Conservation (phyloP, 164 flowering plant genomes). For the Stephania yunnanensis region DNA sequence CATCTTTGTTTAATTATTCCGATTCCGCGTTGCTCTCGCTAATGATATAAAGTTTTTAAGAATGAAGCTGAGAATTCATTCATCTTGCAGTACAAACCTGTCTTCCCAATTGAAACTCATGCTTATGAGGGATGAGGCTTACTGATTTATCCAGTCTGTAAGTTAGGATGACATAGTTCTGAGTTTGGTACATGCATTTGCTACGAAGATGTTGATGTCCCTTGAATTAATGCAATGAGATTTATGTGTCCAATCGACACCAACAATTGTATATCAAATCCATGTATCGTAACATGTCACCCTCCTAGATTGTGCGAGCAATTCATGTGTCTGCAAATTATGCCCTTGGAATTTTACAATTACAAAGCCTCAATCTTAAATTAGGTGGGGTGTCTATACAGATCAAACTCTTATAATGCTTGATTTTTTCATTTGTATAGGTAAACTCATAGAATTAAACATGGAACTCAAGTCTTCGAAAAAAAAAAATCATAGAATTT, state of each 20-base stretch:
- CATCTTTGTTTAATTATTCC: not conserved
- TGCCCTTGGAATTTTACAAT: not conserved
- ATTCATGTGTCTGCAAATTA: too few species aligned
- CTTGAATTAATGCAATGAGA: too few species aligned
- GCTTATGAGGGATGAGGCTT: not conserved
- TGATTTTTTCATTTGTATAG: too few species aligned
- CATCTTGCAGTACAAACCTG: not conserved
- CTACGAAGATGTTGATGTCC: not conserved
- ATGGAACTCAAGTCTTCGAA: too few species aligned
- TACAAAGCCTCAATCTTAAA: not conserved
- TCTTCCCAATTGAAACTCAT: not conserved
- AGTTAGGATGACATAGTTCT: not conserved
- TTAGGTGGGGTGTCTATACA: too few species aligned
- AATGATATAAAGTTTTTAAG: not conserved
- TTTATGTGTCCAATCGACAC: not conserved
- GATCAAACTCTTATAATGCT: too few species aligned
- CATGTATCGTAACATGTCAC: not conserved
- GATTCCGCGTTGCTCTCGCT: too few species aligned
- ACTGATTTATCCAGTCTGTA: not conserved
- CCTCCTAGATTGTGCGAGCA: too few species aligned
- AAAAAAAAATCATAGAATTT: too few species aligned
- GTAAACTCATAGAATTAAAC: too few species aligned
- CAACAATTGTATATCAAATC: not conserved
- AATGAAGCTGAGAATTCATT: not conserved
- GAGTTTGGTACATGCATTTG: not conserved